phyloP scores from a whole-genome alignment of 805 yeast genomes.

The Candida easanensis region DNA sequence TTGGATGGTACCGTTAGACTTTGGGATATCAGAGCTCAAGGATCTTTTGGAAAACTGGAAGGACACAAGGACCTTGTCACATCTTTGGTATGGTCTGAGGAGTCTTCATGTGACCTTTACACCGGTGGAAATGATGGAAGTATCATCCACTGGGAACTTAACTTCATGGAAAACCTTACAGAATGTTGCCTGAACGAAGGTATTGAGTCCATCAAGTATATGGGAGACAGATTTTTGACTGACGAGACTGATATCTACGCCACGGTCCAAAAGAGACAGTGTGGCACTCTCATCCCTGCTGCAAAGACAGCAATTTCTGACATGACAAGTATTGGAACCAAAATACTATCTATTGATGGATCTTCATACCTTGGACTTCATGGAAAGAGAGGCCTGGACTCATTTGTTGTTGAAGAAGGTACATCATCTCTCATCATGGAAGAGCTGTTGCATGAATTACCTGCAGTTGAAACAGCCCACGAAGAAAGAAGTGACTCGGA shows the following conservation, averaged over 20 bases:
- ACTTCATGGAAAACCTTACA: conserved; percentile 28
- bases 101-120: conserved; percentile 47
- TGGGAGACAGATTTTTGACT: conserved; percentile 27
- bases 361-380: conserved; percentile 58
- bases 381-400: conserved; percentile 27
- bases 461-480: neutral
- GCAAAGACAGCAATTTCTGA: conserved; percentile 48
- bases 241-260: conserved; percentile 30
- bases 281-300: conserved; percentile 64
- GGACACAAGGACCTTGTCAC: conserved; percentile 59
- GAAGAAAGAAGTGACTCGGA: neutral
- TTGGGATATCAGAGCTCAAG: conserved; percentile 71
- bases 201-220: conserved; percentile 36
- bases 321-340: conserved; percentile 38
- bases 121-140: conserved; percentile 66
- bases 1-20: conserved; percentile 53
- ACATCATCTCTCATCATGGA: conserved; percentile 22
- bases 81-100: conserved; percentile 57
- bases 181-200: conserved; percentile 48
- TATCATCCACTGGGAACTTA: conserved; percentile 67
- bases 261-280: conserved; percentile 42
- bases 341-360: conserved; percentile 52
- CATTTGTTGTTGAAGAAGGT: conserved; percentile 23
- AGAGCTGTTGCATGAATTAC: conserved; percentile 19
- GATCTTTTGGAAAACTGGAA: conserved; percentile 47